Percentiles rank a stretch among this genome's conserved stretches.
phyloP scores from a whole-genome alignment of 805 yeast genomes.

The Spathaspora gorwiae region DNA sequence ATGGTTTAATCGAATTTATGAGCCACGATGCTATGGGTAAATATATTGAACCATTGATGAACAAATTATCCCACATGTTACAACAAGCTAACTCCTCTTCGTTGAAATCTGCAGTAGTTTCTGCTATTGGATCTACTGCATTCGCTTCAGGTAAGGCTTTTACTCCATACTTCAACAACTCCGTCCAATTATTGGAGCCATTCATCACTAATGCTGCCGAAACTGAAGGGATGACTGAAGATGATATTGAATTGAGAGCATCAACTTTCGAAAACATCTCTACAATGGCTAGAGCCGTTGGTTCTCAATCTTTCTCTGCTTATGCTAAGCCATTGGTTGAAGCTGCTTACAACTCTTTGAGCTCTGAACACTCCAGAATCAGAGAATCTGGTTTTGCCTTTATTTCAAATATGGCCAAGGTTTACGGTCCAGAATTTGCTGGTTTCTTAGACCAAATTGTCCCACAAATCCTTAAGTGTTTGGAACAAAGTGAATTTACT shows the following conservation, averaged over 20 bases:
- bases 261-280: conserved; percentile 90
- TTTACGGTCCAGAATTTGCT: conserved; percentile 85
- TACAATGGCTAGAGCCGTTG: conserved; percentile 95
- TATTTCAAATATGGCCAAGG: conserved; percentile 89
- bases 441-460: conserved; percentile 78
- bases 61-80: conserved; percentile 80
- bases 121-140: conserved; percentile 96
- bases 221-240: conserved; percentile 77
- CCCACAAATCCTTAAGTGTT: conserved; percentile 78
- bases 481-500: conserved; percentile 82
- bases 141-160: conserved; percentile 89
- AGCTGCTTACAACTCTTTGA: conserved; percentile 77
- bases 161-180: conserved; percentile 77
- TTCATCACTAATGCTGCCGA: conserved; percentile 66
- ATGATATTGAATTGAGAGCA: conserved; percentile 87
- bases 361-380: conserved; percentile 74
- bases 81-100: conserved; percentile 71
- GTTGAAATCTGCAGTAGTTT: conserved; percentile 74
- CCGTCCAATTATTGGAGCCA: conserved; percentile 77
- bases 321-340: conserved; percentile 85
- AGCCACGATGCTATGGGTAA: conserved; percentile 76
- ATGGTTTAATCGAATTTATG: conserved; percentile 88
- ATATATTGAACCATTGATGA: conserved; percentile 86
- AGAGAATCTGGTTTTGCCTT: conserved; percentile 95
- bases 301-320: conserved; percentile 79